These are phyloP conservation scores for Ulota crispa DNA, from an alignment of 225 moss, liverwort and hornwort genomes.

Conservation along the genomic window DNA sequence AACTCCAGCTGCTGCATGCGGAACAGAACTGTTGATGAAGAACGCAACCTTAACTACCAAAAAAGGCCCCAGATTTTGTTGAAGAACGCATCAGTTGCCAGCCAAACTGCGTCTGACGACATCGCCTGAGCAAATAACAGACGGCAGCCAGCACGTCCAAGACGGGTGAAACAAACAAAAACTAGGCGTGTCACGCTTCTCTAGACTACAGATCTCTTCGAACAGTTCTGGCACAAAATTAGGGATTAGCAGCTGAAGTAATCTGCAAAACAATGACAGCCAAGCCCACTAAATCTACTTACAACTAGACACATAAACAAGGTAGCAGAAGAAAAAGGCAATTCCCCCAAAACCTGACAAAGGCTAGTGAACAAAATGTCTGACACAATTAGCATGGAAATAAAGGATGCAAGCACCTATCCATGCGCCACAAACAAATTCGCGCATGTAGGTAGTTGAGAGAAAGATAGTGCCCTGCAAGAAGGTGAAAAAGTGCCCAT, in stretches of 20 bases:
- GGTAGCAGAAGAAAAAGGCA: slow-evolving; percentile 39
- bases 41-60: slow-evolving; percentile 48
- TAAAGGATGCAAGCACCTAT: slow-evolving; percentile 75
- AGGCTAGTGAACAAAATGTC: slow-evolving; percentile 41
- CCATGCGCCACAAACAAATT: slow-evolving; percentile 69
- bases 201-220: slow-evolving; percentile 22
- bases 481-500: slow-evolving; percentile 33
- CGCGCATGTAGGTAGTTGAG: slow-evolving; percentile 51
- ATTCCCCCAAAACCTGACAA: slow-evolving; percentile 42
- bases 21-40: slow-evolving; percentile 43
- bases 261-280: slow-evolving; percentile 39
- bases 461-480: slow-evolving; percentile 48
- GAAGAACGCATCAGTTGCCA: slow-evolving; percentile 56
- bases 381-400: slow-evolving; percentile 46
- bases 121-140: slow-evolving; percentile 81
- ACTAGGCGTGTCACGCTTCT: slow-evolving; percentile 25
- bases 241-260: slow-evolving; percentile 19
- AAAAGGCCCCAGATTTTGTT: slow-evolving; percentile 42
- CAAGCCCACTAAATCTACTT: slow-evolving; percentile 39
- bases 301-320: slow-evolving; percentile 35
- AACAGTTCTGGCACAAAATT: slow-evolving; percentile 40
- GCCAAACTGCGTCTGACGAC: slow-evolving; percentile 59
- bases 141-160: slow-evolving; percentile 76
- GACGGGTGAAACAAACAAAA: slow-evolving; percentile 72
- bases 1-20: slow-evolving; percentile 30